Evolutionary conservation across 768 basidiomycete species (phyloP).

Genomic region (Termitomyces eurrhizus): DNA sequence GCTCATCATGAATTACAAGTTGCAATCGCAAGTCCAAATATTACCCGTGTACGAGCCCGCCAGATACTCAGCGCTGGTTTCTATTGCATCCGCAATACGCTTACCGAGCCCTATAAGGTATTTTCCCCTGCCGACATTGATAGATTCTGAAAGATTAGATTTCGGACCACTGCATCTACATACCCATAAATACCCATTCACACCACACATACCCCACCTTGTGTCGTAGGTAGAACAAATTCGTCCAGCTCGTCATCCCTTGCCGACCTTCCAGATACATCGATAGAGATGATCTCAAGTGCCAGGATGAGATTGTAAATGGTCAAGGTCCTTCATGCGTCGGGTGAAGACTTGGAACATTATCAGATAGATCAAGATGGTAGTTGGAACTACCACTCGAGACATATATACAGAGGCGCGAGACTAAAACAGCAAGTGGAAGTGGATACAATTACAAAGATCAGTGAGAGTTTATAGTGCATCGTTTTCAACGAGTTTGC

Average conservation of each 20-base stretch:
- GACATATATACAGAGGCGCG: neutral
- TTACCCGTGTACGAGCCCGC: neutral
- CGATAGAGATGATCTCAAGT: neutral
- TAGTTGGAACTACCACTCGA: neutral
- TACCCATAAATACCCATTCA: too few relatives aligned
- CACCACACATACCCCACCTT: too few relatives aligned
- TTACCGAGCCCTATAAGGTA: too few relatives aligned
- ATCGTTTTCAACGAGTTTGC: conserved; percentile 81
- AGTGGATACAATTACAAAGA: neutral
- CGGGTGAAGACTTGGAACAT: neutral
- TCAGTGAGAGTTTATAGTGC: conserved; percentile 30
- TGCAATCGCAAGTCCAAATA: neutral
- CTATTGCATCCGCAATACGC: neutral
- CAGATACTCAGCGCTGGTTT: neutral
- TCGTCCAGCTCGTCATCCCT: neutral
- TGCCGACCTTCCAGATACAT: neutral
- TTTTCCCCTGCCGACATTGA: too few relatives aligned
- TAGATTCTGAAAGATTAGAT: too few relatives aligned
- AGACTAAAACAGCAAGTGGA: neutral
- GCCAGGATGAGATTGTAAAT: neutral
- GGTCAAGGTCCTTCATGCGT: neutral
- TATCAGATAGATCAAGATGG: neutral
- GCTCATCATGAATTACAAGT: neutral
- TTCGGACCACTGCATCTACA: too few relatives aligned
- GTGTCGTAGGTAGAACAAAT: too few relatives aligned